These are phyloP conservation scores for Rhizopus microsporus DNA, from an alignment of 371 early-diverging fungal species.

Conservation along the genomic window DNA sequence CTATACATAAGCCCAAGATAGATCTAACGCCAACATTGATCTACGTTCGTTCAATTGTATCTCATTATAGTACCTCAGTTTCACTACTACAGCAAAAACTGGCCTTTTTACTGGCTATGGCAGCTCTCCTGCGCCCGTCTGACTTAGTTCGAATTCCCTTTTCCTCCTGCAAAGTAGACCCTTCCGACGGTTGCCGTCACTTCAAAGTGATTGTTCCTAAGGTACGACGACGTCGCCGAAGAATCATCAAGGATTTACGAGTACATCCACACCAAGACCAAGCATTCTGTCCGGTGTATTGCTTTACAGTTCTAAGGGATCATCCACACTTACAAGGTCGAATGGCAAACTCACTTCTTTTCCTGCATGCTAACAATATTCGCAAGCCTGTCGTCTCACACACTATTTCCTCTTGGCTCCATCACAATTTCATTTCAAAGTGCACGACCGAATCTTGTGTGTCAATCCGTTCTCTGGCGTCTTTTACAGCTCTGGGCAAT, in stretches of 20 bases:
- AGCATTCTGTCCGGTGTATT: background rate
- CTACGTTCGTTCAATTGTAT: background rate
- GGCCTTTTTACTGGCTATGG: slow-evolving; percentile 18
- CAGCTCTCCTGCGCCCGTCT: slow-evolving; percentile 20
- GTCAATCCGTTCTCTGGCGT: slow-evolving; percentile 15
- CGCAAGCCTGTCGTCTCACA: background rate
- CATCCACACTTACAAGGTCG: slow-evolving; percentile 3
- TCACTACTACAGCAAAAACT: slow-evolving; percentile 5
- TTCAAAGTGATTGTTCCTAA: slow-evolving; percentile 13
- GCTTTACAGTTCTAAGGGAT: slow-evolving; percentile 3
- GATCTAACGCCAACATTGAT: slow-evolving; percentile 2
- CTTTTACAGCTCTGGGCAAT: slow-evolving; percentile 5
- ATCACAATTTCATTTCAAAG: slow-evolving; percentile 2
- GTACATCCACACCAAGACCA: background rate
- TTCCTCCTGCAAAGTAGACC: background rate
- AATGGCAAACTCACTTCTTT: background rate
- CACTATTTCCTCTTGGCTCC: slow-evolving; percentile 12
- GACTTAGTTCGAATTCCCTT: slow-evolving; percentile 13
- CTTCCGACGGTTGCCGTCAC: background rate
- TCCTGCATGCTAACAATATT: slow-evolving; percentile 1
- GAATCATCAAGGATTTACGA: slow-evolving; percentile 24
- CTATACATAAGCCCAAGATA: background rate
- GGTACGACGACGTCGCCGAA: slow-evolving; percentile 6
- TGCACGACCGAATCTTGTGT: slow-evolving; percentile 9
- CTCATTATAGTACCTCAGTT: background rate